Evolutionary conservation across 208 protist species (phyloP).

Genomic region (Leptomonas pyrrhocoris): DNA sequence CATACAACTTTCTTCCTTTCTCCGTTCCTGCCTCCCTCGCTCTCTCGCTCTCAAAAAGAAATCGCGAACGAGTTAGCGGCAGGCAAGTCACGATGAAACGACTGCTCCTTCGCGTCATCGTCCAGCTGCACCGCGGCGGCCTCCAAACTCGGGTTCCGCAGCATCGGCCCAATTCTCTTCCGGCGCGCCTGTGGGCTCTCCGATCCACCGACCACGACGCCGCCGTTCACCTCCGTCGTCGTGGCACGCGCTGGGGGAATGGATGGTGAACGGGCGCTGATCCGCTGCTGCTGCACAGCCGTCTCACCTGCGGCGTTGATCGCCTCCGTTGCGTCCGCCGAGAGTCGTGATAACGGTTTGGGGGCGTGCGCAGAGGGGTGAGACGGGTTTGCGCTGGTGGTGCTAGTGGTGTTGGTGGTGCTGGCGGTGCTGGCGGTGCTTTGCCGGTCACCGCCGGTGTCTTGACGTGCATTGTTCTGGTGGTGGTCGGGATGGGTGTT

Average conservation of each 20-base stretch:
- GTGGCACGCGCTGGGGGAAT: not conserved
- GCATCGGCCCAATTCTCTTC: conserved; percentile 16
- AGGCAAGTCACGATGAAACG: conserved; percentile 9
- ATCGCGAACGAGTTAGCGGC: conserved; percentile 10
- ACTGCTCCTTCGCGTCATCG: not conserved
- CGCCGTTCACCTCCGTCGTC: not conserved
- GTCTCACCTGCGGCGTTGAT: not conserved
- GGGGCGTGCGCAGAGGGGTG: not conserved
- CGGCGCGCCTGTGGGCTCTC: not conserved
- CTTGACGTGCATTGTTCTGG: too few species aligned
- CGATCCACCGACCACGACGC: not conserved
- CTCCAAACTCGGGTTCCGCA: conserved; percentile 10
- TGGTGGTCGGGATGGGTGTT: not conserved
- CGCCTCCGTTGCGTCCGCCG: not conserved
- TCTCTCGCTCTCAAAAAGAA: conserved; percentile 4
- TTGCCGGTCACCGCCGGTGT: too few species aligned
- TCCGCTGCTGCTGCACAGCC: not conserved
- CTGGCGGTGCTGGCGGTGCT: too few species aligned
- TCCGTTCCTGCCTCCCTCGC: too few species aligned
- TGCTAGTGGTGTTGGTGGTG: not conserved
- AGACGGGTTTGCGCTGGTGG: too few species aligned
- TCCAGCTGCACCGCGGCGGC: not conserved
- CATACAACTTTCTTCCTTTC: too few species aligned
- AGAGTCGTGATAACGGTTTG: not conserved
- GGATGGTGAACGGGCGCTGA: conserved; percentile 7